These are phyloP conservation scores for Acanthamoeba pearcei DNA, from an alignment of 208 protist genomes.

Conservation along the genomic window DNA sequence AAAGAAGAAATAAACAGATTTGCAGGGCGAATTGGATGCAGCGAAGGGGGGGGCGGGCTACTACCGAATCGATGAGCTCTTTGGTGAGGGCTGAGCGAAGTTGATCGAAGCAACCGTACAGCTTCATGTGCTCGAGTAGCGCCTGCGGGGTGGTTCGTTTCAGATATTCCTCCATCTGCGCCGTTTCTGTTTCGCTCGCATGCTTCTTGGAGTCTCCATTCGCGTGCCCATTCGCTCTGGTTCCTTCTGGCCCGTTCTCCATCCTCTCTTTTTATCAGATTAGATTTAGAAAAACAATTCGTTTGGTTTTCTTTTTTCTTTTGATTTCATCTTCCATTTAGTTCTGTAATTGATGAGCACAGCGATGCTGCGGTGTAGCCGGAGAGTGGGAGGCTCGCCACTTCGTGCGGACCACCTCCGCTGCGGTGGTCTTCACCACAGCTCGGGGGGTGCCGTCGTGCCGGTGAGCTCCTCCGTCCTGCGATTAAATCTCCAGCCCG, in stretches of 20 bases:
- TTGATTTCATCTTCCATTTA: not conserved
- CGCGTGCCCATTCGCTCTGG: not conserved
- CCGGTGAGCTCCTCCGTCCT: not conserved
- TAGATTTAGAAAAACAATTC: not conserved
- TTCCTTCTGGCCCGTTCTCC: too few species aligned
- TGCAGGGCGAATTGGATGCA: not conserved
- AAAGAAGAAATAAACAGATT: not conserved
- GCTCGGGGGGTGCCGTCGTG: not conserved
- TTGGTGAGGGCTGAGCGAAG: not conserved
- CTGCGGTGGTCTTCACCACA: not conserved
- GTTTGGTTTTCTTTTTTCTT: too few species aligned
- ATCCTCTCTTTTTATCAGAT: too few species aligned
- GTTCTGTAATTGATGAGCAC: not conserved
- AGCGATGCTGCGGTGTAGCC: not conserved
- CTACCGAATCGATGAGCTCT: slow-evolving; percentile 1
- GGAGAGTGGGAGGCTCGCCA: not conserved
- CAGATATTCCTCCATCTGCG: not conserved
- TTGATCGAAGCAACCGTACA: slow-evolving; percentile 12
- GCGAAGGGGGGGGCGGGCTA: not conserved
- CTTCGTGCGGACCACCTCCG: too few species aligned
- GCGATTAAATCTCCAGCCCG: not conserved
- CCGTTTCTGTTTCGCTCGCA: not conserved
- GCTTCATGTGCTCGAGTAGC: slow-evolving; percentile 25
- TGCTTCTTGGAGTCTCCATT: not conserved
- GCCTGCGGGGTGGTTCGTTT: slow-evolving; percentile 11